A percentile compares a stretch with the other conserved stretches of the same genome.
These are phyloP conservation scores for Aspergillus bertholletiae DNA, from an alignment of 495 filamentous ascomycete species.

Conservation along the genomic window DNA sequence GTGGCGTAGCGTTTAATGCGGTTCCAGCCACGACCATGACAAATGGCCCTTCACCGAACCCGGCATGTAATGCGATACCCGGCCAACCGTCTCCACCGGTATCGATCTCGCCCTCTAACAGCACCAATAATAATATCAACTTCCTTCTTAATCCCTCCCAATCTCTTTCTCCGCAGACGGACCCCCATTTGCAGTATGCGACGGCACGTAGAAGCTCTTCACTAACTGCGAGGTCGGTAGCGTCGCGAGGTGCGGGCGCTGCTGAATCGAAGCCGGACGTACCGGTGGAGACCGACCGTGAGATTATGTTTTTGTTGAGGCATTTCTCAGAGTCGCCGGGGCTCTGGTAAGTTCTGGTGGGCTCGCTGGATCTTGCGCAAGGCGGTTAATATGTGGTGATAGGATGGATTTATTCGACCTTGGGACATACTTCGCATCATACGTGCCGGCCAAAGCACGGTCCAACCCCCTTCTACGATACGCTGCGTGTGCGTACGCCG, in stretches of 20 bases:
- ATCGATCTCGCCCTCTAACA: slow-evolving; percentile 36
- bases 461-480: slow-evolving; percentile 56
- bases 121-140: slow-evolving; percentile 50
- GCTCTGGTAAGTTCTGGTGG: slow-evolving; percentile 42
- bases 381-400: slow-evolving; percentile 15
- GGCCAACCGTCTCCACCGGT: slow-evolving; percentile 35
- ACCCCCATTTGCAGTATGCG: slow-evolving; percentile 37
- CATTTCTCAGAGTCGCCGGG: slow-evolving; percentile 60
- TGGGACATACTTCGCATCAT: slow-evolving; percentile 55
- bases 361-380: background rate
- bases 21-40: slow-evolving; percentile 25
- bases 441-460: slow-evolving; percentile 54
- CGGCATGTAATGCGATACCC: slow-evolving; percentile 29
- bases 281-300: slow-evolving; percentile 47
- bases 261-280: slow-evolving; percentile 20
- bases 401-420: slow-evolving; percentile 67
- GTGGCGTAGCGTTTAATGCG: slow-evolving; percentile 13
- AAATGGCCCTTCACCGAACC: slow-evolving; percentile 34
- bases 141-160: slow-evolving; percentile 56
- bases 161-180: slow-evolving; percentile 44
- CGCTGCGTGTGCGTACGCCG: slow-evolving; percentile 58
- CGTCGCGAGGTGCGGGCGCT: slow-evolving; percentile 11
- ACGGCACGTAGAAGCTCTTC: slow-evolving; percentile 29
- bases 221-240: slow-evolving; percentile 24
- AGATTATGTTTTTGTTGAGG: slow-evolving; percentile 57